Percentiles rank a stretch among this genome's conserved stretches.
phyloP scores from a whole-genome alignment of 305 asterid genomes.

The Fraxinus ornus region DNA sequence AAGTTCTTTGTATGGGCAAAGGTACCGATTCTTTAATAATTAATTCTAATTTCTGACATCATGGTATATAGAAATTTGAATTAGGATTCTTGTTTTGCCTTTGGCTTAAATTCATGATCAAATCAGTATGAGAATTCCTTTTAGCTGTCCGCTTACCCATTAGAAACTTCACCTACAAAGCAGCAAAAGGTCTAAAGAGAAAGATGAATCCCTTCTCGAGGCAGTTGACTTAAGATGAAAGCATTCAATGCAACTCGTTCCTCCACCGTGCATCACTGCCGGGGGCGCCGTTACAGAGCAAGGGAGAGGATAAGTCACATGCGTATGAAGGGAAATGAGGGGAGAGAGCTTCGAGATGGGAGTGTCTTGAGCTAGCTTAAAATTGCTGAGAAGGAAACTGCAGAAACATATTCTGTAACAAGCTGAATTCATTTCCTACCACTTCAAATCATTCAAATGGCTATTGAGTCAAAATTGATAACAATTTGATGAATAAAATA shows the following conservation, averaged over 20 bases:
- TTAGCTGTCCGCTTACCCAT: background rate
- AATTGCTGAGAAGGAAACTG: background rate
- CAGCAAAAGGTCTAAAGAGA: background rate
- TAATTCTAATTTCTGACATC: constrained; percentile 15
- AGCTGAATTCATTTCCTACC: background rate
- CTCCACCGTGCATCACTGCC: background rate
- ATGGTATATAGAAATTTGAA: background rate
- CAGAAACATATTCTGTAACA: background rate
- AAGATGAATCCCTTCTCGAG: too few relatives aligned
- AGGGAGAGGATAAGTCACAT: background rate
- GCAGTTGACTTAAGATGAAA: background rate
- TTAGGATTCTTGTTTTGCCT: background rate
- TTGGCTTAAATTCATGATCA: background rate
- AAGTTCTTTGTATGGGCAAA: constrained; percentile 70
- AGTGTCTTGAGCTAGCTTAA: background rate
- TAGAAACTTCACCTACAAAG: background rate
- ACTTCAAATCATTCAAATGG: background rate
- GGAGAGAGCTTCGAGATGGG: background rate
- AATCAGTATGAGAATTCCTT: background rate
- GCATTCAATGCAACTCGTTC: background rate
- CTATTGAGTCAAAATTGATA: background rate
- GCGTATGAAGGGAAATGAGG: background rate
- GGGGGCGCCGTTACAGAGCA: background rate
- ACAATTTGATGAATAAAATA: background rate
- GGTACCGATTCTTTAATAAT: constrained; percentile 38